Conservation (phyloP, 345 rosid species). For the Carallia brachiata region DNA sequence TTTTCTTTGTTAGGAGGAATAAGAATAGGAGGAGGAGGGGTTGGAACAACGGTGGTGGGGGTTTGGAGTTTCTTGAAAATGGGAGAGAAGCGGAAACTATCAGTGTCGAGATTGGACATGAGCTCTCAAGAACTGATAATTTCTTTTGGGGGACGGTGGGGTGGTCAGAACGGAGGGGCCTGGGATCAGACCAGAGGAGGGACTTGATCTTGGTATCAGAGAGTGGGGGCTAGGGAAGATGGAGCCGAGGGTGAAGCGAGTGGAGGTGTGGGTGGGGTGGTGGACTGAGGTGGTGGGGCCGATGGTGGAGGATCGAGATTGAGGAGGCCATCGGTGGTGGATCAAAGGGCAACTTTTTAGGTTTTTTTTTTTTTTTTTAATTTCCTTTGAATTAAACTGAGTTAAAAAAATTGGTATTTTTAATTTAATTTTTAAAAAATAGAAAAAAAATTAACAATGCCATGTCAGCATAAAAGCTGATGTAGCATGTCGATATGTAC, state of each 20-base stretch:
- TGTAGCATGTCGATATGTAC: no score
- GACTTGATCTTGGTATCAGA: slow-evolving; percentile 31
- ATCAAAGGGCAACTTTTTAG: slow-evolving; percentile 5
- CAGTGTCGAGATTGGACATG: slow-evolving; percentile 79
- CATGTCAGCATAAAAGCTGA: no score
- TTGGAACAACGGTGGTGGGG: no score
- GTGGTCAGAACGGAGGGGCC: slow-evolving; percentile 32
- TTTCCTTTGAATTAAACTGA: no score
- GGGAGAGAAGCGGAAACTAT: slow-evolving; percentile 77
- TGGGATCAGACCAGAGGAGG: slow-evolving; percentile 47
- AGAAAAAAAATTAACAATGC: no score
- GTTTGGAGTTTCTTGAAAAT: slow-evolving; percentile 19
- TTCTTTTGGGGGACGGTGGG: slow-evolving; percentile 32
- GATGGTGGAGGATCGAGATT: slow-evolving; percentile 63
- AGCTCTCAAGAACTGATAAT: slow-evolving; percentile 88
- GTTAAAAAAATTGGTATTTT: no score
- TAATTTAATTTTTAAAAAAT: no score
- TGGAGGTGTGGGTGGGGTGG: slow-evolving; percentile 55
- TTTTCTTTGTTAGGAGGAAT: slow-evolving; percentile 39
- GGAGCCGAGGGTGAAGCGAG: slow-evolving; percentile 47
- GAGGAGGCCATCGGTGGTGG: slow-evolving; percentile 93
- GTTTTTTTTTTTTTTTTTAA: no score
- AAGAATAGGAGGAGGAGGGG: no score
- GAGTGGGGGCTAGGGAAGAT: slow-evolving; percentile 41
- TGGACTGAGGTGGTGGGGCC: slow-evolving; percentile 18